phyloP scores from a whole-genome alignment of 148 eudicot genomes.

The Rheum nobile region DNA sequence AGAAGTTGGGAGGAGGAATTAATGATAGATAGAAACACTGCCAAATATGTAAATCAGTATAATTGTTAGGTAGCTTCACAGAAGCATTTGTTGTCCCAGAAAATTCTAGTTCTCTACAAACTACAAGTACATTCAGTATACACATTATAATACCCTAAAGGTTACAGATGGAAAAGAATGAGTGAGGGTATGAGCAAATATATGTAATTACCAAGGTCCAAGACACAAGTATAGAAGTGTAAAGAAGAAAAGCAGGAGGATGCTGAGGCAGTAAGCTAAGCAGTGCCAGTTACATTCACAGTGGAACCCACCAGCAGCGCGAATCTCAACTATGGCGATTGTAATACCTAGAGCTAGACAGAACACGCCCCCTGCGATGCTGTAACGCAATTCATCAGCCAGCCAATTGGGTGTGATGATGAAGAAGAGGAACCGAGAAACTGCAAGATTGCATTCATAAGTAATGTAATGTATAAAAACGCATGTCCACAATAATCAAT shows the following conservation, averaged over 20 bases:
- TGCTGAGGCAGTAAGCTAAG: slow-evolving; percentile 22
- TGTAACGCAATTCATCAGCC: slow-evolving; percentile 22
- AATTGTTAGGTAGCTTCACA: not conserved
- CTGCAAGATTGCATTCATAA: slow-evolving; percentile 24
- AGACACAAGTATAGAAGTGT: slow-evolving; percentile 25
- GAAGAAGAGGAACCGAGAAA: slow-evolving; percentile 36
- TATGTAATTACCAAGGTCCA: slow-evolving; percentile 24
- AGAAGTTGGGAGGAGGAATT: not conserved
- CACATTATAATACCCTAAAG: not conserved
- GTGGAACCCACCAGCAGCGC: slow-evolving; percentile 17
- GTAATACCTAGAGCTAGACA: slow-evolving; percentile 18
- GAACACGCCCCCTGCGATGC: slow-evolving; percentile 23
- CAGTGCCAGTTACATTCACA: slow-evolving; percentile 18
- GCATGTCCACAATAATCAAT: too few species aligned
- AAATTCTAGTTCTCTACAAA: not conserved
- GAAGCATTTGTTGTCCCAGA: not conserved
- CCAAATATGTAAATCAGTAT: not conserved
- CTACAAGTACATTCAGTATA: not conserved
- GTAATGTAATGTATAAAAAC: too few species aligned
- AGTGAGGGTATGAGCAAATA: not conserved
- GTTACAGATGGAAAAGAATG: not conserved
- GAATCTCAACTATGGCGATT: slow-evolving; percentile 23
- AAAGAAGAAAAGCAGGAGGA: slow-evolving; percentile 31
- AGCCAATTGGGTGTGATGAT: slow-evolving; percentile 38
- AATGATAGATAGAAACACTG: not conserved